Evolutionary conservation across 2,329 filamentous ascomycete genomes (phyloP).

Genomic region (Podosphaera aphanis): DNA sequence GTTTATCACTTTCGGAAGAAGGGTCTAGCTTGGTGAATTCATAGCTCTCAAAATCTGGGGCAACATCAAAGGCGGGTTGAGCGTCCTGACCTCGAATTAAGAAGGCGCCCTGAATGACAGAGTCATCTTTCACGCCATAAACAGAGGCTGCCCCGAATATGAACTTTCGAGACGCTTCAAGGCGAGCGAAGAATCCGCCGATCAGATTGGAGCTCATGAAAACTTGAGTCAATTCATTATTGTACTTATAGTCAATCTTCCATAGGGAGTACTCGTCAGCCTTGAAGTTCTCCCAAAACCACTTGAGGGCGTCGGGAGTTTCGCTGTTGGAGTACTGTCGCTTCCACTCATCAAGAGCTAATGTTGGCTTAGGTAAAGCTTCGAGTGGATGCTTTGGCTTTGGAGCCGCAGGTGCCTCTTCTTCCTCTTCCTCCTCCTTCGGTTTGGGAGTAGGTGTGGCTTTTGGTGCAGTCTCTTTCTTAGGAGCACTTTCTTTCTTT

Average conservation of each 20-base stretch:
- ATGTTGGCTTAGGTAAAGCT: slow-evolving; percentile 51
- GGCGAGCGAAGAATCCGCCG: slow-evolving; percentile 90
- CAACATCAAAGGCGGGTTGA: slow-evolving; percentile 76
- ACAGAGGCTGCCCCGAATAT: slow-evolving; percentile 80
- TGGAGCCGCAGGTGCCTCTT: slow-evolving; percentile 34
- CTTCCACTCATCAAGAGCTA: slow-evolving; percentile 94
- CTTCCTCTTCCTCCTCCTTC: slow-evolving; percentile 38
- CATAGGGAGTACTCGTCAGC: slow-evolving; percentile 91
- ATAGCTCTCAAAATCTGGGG: slow-evolving; percentile 94
- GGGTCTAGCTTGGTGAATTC: slow-evolving; percentile 89
- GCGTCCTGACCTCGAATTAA: slow-evolving; percentile 80
- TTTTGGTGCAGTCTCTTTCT: slow-evolving; percentile 39
- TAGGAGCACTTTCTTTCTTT: slow-evolving; percentile 49
- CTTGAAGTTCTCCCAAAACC: slow-evolving; percentile 95
- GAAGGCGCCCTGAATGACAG: slow-evolving; percentile 79
- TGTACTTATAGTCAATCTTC: slow-evolving; percentile 95
- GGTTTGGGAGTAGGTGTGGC: slow-evolving; percentile 23
- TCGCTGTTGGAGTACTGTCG: slow-evolving; percentile 96
- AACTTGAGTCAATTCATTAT: slow-evolving; percentile 83
- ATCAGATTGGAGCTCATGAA: slow-evolving; percentile 99
- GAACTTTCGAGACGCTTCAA: slow-evolving; percentile 95
- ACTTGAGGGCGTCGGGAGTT: slow-evolving; percentile 64
- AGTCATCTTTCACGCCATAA: slow-evolving; percentile 73
- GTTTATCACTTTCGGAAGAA: slow-evolving; percentile 59
- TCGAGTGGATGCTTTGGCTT: slow-evolving; percentile 97